Evolutionary conservation across 148 eudicot genomes (phyloP), one percentile per base, ranked within the genome.

Genomic region (Camellia lanceoleosa): DNA sequence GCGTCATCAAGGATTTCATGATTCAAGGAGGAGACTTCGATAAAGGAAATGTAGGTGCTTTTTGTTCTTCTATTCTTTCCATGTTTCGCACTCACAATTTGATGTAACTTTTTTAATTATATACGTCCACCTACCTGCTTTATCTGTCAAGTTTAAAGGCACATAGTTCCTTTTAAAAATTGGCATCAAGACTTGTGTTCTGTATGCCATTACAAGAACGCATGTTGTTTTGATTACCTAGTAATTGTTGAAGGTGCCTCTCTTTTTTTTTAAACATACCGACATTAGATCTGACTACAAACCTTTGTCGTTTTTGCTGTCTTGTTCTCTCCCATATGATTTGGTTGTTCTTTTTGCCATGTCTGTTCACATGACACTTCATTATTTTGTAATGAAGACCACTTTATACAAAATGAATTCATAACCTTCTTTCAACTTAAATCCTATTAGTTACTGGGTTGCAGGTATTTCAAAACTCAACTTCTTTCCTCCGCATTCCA

Each of bases 1-100:
- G 98, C 85, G 98, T 96, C 73, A 96, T 96, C 85, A 89, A 91
- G 89, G 90, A 92, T 76, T 96, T 96, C 82, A 96, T 96, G 99
- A 94, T 96, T 83, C 99, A 96, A 86, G 99, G 99, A 60, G 99
- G 99, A 80, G 99, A 96, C 80, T 93, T 96, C 56, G 98, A 96
- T 54, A 94, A 92, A 55, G 99, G 99, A 87, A 94, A 96, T 86
- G 99, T 94, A 86, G 78, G 94, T 79, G 20, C 74, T 77, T 12
- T 9, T 60, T 52, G 67, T 74, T 61, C 18, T 63, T 71, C 69
- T 68, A 10, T 66, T 15, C 23, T 20, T 75, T 75, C 23, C 10
- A 2, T 75, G 15, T 41, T 54, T 15, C 61, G 54, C 8, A 41
- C 51, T 75, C 20, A 23, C 2, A 1, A 51, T 61, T 63, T 7